Evolutionary conservation across 352 stramenopile genomes (phyloP).

Genomic region (Phytophthora pluvialis): DNA sequence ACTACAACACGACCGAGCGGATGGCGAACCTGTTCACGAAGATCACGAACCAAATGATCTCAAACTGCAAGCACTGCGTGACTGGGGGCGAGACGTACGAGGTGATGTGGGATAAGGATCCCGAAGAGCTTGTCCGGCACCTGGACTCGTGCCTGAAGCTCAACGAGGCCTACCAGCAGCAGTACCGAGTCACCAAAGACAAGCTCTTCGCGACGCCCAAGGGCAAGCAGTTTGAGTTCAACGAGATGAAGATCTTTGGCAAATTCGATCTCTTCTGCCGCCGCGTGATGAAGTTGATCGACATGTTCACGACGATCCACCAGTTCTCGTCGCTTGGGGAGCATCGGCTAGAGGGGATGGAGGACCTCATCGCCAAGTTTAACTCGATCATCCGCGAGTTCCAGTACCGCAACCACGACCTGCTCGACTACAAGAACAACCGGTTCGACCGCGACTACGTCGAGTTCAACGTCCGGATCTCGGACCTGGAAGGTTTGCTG

Average conservation of each 20-base stretch:
- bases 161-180: constrained; percentile 98
- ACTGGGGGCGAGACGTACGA: constrained; percentile 85
- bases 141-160: constrained; percentile 97
- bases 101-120: constrained; percentile 95
- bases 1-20: constrained; percentile 98
- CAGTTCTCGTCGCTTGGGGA: constrained; percentile 94
- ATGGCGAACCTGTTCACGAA: constrained; percentile 98
- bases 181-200: constrained; percentile 97
- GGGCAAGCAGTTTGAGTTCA: constrained; percentile 99
- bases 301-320: constrained; percentile 99
- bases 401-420: constrained; percentile 95
- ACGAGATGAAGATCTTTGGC: constrained; percentile 99
- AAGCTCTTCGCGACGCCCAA: constrained; percentile 96
- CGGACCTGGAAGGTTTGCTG: constrained; percentile 95
- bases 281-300: constrained; percentile 98
- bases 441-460: constrained; percentile 97
- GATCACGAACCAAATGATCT: constrained; percentile 99
- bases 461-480: constrained; percentile 96
- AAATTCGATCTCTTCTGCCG: constrained; percentile 99
- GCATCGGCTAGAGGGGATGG: constrained; percentile 94
- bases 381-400: constrained; percentile 97
- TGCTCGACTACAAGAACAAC: constrained; percentile 99
- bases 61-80: constrained; percentile 97
- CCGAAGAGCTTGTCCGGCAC: constrained; percentile 94
- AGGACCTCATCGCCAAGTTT: constrained; percentile 94